These are phyloP conservation scores for Solanum microdontum DNA, from an alignment of 257 asterid species.

Conservation along the genomic window DNA sequence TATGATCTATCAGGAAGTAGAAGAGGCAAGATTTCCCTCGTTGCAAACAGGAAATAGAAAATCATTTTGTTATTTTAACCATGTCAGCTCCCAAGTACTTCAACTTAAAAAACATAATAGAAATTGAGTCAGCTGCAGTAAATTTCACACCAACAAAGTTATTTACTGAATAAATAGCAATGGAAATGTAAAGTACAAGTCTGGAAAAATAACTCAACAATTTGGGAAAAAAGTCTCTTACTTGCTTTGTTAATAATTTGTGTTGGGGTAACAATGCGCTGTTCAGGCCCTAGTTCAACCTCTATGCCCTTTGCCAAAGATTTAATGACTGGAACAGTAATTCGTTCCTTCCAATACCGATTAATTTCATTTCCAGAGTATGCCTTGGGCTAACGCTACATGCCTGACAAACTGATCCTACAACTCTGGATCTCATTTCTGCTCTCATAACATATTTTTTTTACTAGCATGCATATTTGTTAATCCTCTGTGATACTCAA, in stretches of 20 bases:
- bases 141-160: not conserved
- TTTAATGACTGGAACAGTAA: constrained; percentile 42
- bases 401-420: not conserved
- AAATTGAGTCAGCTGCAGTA: not conserved
- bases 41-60: not conserved
- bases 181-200: not conserved
- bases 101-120: not conserved
- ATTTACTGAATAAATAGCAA: not conserved
- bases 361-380: constrained; percentile 30
- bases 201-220: not conserved
- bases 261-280: constrained; percentile 73
- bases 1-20: not conserved
- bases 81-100: not conserved
- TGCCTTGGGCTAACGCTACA: not conserved
- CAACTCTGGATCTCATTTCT: constrained; percentile 23
- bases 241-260: constrained; percentile 75
- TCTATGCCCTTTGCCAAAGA: constrained; percentile 82
- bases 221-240: constrained; percentile 20
- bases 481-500: constrained; percentile 24
- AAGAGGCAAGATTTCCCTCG: not conserved
- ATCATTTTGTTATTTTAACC: not conserved
- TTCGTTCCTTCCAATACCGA: constrained; percentile 71
- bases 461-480: constrained; percentile 4
- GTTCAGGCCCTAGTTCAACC: constrained; percentile 57
- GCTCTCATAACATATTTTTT: not conserved